These are phyloP conservation scores for Ceratocystis ficicola DNA, from an alignment of 2,329 filamentous ascomycete genomes.

Conservation along the genomic window DNA sequence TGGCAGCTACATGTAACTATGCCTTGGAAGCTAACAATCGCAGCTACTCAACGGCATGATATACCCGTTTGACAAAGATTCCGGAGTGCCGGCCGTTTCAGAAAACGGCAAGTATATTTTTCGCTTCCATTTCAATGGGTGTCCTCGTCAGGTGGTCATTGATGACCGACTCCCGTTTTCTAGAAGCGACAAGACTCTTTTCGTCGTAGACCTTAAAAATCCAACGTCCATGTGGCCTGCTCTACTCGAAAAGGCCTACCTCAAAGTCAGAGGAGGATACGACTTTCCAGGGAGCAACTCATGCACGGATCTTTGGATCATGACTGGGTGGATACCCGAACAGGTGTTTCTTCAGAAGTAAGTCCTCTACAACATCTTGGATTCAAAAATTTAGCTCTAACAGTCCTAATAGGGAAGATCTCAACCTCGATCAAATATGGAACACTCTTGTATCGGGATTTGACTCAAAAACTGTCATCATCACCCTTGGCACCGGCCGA, in stretches of 20 bases:
- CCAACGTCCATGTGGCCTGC: slow-evolving; percentile 80
- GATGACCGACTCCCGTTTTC: slow-evolving; percentile 80
- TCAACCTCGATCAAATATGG: slow-evolving; percentile 68
- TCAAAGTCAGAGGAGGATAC: slow-evolving; percentile 90
- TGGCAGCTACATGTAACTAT: neutral
- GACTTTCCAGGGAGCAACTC: slow-evolving; percentile 98
- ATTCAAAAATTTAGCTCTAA: neutral
- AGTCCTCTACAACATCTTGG: slow-evolving; percentile 19
- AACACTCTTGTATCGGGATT: slow-evolving; percentile 62
- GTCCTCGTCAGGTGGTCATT: slow-evolving; percentile 72
- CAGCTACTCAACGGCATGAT: slow-evolving; percentile 61
- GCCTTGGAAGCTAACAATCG: neutral
- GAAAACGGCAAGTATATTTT: slow-evolving; percentile 80
- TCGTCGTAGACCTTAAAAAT: slow-evolving; percentile 77
- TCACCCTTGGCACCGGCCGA: slow-evolving; percentile 82
- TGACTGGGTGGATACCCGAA: slow-evolving; percentile 94
- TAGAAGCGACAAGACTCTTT: slow-evolving; percentile 60
- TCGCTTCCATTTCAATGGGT: slow-evolving; percentile 91
- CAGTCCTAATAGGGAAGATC: slow-evolving; percentile 49
- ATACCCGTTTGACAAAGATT: slow-evolving; percentile 57
- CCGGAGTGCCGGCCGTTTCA: slow-evolving; percentile 50
- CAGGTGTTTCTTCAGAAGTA: slow-evolving; percentile 78
- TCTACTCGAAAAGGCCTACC: slow-evolving; percentile 86
- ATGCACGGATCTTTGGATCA: slow-evolving; percentile 80
- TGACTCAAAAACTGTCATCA: slow-evolving; percentile 63